Base-by-base conservation (phyloP, 2,329 filamentous ascomycete species). In the Canariomyces notabilis region DNA sequence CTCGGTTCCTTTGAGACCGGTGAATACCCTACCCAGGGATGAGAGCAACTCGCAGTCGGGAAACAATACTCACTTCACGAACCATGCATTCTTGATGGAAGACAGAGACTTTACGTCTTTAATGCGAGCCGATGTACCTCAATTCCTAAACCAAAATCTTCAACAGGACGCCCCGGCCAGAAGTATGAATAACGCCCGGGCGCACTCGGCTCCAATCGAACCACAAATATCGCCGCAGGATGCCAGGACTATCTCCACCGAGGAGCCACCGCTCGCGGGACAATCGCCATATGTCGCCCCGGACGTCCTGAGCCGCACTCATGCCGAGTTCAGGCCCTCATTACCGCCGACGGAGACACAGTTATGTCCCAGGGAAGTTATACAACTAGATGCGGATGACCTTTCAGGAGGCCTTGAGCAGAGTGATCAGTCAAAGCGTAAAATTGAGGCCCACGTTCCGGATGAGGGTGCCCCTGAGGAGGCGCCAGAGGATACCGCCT, bases 391-490 rank as follows among this genome's bases (percentile, higher is more conserved):
- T 11, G 23, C 16, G 4, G 45, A 44, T 20, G 21, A 42, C 2
- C 22, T 19, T 6, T 22, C 8, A 0, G 36, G 32, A 12, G 15
- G 36, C 19, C 2, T 11, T 5, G 22, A 36, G 11, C 41, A 37
- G 11, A 36, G 47, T 3, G 32, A 14, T 11, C 29, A 23, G 19
- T 18, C 41, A 3, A 42, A 48, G 20, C 37, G n/a, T 18, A 20
- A 44, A 15, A 20, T 21, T 15, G 46, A 50, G 16, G 37, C 36
- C 14, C 19, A 20, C 7, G 32, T 26, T 14, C 16, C 43, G 6
- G 40, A 53, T n/a, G 45, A 34, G 7, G 45, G 49, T 48, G 37
- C 37, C 6, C 29, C 45, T 15, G 51, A 51, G 6, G 34, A 38
- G 5, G 14, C 40, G 1, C 14, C 15, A 2, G 23, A 45, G 16